Percentiles rank a stretch among this genome's conserved stretches.
phyloP scores from a whole-genome alignment of 2,329 filamentous ascomycete species.

The Ophiostoma triangulosporum region DNA sequence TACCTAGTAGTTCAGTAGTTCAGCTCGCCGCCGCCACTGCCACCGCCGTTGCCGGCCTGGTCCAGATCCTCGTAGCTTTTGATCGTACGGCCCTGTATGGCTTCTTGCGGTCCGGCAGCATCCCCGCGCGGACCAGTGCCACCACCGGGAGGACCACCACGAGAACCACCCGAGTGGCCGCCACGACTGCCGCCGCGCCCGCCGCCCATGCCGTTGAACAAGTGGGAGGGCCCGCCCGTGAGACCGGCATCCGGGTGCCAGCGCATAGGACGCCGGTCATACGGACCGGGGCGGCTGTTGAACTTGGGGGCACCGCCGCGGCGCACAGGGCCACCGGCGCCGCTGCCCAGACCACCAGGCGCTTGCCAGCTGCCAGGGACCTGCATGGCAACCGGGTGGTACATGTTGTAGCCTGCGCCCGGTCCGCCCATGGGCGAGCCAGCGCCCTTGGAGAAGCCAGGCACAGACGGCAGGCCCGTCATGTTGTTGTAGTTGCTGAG shows the following conservation, averaged over 20 bases:
- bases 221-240: slow-evolving; percentile 18
- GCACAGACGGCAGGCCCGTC: slow-evolving; percentile 43
- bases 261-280: slow-evolving; percentile 51
- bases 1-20: slow-evolving; percentile 53
- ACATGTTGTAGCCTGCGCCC: slow-evolving; percentile 27
- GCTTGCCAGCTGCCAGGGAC: slow-evolving; percentile 35
- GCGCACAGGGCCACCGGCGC: slow-evolving; percentile 18
- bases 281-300: slow-evolving; percentile 55
- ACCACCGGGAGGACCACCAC: slow-evolving; percentile 18
- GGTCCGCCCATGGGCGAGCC: slow-evolving; percentile 13
- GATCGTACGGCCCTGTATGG: slow-evolving; percentile 79
- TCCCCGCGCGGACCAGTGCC: slow-evolving; percentile 54
- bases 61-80: slow-evolving; percentile 98
- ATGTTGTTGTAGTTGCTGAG: slow-evolving; percentile 56
- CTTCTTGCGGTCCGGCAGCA: slow-evolving; percentile 62
- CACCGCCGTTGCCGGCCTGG: slow-evolving; percentile 59
- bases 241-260: slow-evolving; percentile 29
- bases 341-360: slow-evolving; percentile 34
- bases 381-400: slow-evolving; percentile 33
- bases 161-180: slow-evolving; percentile 21
- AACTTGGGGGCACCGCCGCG: slow-evolving; percentile 29
- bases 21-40: slow-evolving; percentile 64
- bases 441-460: slow-evolving; percentile 32
- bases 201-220: not conserved
- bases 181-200: slow-evolving; percentile 32